phyloP scores from a whole-genome alignment of 805 yeast genomes.

The Peterozyma toletana region DNA sequence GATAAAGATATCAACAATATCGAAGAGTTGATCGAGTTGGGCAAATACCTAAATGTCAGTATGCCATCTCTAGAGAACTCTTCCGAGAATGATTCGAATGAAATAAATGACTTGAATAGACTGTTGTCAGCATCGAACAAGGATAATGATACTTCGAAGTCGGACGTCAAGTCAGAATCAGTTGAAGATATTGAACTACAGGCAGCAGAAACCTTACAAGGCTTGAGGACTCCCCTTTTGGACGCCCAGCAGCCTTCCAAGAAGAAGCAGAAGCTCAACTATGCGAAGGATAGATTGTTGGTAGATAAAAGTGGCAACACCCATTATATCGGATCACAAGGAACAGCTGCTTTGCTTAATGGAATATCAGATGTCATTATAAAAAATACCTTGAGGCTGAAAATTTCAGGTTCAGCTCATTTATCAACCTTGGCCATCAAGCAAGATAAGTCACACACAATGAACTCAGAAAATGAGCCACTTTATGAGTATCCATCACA shows the following conservation, averaged over 20 bases:
- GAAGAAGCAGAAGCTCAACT: conserved; percentile 4
- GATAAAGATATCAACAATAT: conserved; percentile 35
- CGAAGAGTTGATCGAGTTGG: conserved; percentile 31
- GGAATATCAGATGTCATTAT: conserved; percentile 35
- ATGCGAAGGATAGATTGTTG: conserved; percentile 25
- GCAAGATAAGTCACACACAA: conserved; percentile 24
- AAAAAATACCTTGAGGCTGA: conserved; percentile 22
- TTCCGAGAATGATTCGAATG: background rate
- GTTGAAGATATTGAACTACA: background rate
- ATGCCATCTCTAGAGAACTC: conserved; percentile 23
- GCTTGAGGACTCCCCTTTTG: background rate
- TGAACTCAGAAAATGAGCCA: conserved; percentile 26
- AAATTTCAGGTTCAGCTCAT: conserved; percentile 10
- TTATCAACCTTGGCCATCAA: conserved; percentile 21
- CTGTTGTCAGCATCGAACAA: conserved; percentile 1
- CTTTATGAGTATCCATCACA: conserved; percentile 26
- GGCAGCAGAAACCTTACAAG: conserved; percentile 4
- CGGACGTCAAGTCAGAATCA: background rate
- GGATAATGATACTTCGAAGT: background rate
- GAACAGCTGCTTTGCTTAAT: conserved; percentile 35
- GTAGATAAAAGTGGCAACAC: conserved; percentile 38
- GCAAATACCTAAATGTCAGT: conserved; percentile 21
- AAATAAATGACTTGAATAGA: conserved; percentile 1
- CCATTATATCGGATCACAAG: conserved; percentile 39
- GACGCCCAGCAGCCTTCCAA: background rate